phyloP scores from a whole-genome alignment of 768 basidiomycete genomes.

The Termitomyces sp. region DNA sequence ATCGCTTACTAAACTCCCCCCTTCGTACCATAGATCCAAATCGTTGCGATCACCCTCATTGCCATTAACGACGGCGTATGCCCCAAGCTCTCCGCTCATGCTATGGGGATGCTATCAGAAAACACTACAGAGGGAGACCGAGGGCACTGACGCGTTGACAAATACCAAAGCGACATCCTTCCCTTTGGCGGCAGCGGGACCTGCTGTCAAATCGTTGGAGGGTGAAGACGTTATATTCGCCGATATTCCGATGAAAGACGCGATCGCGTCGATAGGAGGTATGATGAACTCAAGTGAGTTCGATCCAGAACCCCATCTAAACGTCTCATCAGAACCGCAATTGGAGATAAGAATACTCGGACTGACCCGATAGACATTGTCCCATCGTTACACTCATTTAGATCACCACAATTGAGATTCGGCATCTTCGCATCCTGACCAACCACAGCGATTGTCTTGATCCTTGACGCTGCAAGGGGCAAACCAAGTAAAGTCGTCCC shows the following conservation, averaged over 20 bases:
- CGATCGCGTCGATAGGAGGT: no score
- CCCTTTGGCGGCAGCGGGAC: constrained; percentile 37
- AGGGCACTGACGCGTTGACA: constrained; percentile 47
- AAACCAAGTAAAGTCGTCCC: constrained; percentile 40
- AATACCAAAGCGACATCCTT: constrained; percentile 62
- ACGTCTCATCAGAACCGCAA: no score
- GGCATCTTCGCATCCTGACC: constrained; percentile 58
- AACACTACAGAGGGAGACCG: background rate
- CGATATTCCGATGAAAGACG: constrained; percentile 12
- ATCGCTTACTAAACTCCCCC: constrained; percentile 42
- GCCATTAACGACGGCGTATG: constrained; percentile 61
- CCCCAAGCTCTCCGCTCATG: constrained; percentile 50
- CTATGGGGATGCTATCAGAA: constrained; percentile 26
- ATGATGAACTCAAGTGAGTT: no score
- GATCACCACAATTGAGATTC: constrained; percentile 43
- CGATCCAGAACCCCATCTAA: no score
- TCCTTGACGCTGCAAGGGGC: constrained; percentile 44
- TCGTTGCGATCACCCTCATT: constrained; percentile 63
- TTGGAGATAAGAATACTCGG: background rate
- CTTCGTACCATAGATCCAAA: constrained; percentile 56
- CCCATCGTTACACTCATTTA: constrained; percentile 55
- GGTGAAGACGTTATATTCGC: constrained; percentile 42
- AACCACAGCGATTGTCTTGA: constrained; percentile 56
- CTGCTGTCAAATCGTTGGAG: constrained; percentile 41
- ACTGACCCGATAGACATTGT: constrained; percentile 62